phyloP scores from a whole-genome alignment of 1,139 yeast species.

The Kluyveromyces sp. region DNA sequence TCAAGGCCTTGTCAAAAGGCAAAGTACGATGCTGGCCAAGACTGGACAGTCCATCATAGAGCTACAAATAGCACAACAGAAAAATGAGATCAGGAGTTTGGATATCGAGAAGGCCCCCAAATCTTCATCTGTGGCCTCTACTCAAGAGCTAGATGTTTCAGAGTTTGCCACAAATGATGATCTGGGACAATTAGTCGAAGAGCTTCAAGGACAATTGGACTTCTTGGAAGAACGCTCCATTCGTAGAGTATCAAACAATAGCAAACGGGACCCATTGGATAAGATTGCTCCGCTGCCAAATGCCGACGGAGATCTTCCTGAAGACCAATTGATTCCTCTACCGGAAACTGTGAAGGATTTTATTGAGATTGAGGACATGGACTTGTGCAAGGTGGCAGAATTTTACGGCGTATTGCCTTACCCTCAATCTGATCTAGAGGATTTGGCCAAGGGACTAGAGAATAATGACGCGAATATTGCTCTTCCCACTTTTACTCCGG shows the following conservation, averaged over 20 bases:
- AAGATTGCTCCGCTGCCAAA: conserved; percentile 52
- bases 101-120: conserved; percentile 23
- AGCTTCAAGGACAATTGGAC: conserved; percentile 80
- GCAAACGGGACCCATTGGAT: conserved; percentile 37
- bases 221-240: conserved; percentile 59
- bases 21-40: conserved; percentile 41
- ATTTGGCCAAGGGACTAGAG: conserved; percentile 41
- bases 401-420: conserved; percentile 66
- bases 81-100: conserved; percentile 29
- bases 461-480: conserved; percentile 26
- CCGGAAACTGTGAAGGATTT: conserved; percentile 59
- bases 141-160: conserved; percentile 38
- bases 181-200: conserved; percentile 76
- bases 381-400: conserved; percentile 48
- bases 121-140: conserved; percentile 1
- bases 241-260: conserved; percentile 49
- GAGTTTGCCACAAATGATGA: conserved; percentile 78
- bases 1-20: conserved; percentile 44
- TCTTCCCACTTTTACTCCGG: conserved; percentile 20
- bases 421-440: conserved; percentile 41
- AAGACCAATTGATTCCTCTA: conserved; percentile 36
- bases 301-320: conserved; percentile 68
- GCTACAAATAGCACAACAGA: conserved; percentile 50
- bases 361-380: conserved; percentile 38
- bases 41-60: conserved; percentile 75